phyloP scores from a whole-genome alignment of 495 filamentous ascomycete genomes.

The Neurospora sp. region DNA sequence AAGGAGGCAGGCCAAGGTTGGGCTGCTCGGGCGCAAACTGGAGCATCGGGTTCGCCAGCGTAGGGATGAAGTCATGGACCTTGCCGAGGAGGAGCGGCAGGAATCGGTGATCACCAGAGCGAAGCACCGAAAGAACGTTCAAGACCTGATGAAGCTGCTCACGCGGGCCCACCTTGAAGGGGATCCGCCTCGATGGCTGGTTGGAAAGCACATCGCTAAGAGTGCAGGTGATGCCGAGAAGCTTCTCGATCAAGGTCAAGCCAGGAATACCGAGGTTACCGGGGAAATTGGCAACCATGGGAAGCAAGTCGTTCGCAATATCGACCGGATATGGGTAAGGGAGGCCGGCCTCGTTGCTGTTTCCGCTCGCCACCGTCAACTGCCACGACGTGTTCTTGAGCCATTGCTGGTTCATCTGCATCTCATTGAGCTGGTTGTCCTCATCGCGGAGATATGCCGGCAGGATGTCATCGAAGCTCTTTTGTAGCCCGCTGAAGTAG shows the following conservation, averaged over 20 bases:
- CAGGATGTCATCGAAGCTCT: slow-evolving; percentile 54
- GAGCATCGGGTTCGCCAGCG: slow-evolving; percentile 45
- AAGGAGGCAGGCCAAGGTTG: slow-evolving; percentile 2
- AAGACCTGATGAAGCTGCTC: slow-evolving; percentile 65
- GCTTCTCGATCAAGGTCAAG: slow-evolving; percentile 64
- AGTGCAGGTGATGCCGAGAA: slow-evolving; percentile 65
- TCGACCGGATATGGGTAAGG: slow-evolving; percentile 63
- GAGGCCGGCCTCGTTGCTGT: slow-evolving; percentile 44
- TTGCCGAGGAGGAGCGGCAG: slow-evolving; percentile 61
- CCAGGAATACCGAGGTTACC: slow-evolving; percentile 54
- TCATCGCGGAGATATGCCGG: slow-evolving; percentile 52
- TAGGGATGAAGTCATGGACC: slow-evolving; percentile 55
- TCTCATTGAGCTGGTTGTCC: slow-evolving; percentile 59
- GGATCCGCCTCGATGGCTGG: slow-evolving; percentile 46
- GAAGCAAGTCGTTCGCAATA: slow-evolving; percentile 56
- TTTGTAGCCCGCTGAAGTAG: slow-evolving; percentile 52
- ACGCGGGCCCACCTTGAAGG: slow-evolving; percentile 55
- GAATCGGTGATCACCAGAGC: slow-evolving; percentile 60
- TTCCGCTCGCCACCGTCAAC: slow-evolving; percentile 39
- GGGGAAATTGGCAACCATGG: slow-evolving; percentile 56
- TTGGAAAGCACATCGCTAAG: slow-evolving; percentile 64
- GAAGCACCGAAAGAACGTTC: slow-evolving; percentile 54
- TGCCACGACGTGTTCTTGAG: slow-evolving; percentile 78
- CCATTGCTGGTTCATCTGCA: slow-evolving; percentile 70
- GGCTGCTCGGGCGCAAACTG: slow-evolving; percentile 40